phyloP scores from a whole-genome alignment of 768 basidiomycete genomes.

The Tephrocybe rancida region DNA sequence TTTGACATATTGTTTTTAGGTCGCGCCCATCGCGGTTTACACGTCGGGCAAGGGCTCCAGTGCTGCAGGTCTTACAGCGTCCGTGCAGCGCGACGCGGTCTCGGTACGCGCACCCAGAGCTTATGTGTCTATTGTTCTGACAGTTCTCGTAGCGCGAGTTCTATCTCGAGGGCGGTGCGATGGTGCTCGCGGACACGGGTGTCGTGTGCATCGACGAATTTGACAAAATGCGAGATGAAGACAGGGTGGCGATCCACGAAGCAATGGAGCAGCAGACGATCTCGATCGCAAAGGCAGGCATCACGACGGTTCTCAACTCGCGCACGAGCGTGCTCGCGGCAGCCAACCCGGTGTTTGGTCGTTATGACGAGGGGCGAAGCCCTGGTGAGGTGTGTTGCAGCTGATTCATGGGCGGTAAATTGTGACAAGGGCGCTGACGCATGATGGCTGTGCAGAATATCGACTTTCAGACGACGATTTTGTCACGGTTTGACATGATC shows the following conservation, averaged over 20 bases:
- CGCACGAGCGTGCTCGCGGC: constrained; percentile 95
- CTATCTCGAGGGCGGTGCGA: constrained; percentile 98
- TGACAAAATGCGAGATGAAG: constrained; percentile 99
- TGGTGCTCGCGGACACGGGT: constrained; percentile 98
- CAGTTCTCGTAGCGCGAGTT: constrained; percentile 80
- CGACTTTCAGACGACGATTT: constrained; percentile 96
- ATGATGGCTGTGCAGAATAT: constrained; percentile 64
- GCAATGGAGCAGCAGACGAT: constrained; percentile 99
- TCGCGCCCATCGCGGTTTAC: constrained; percentile 97
- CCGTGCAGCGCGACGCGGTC: constrained; percentile 90
- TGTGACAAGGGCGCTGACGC: constrained; percentile 1
- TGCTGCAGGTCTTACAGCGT: constrained; percentile 97
- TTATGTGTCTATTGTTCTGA: constrained; percentile 6
- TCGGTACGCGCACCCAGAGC: constrained; percentile 58
- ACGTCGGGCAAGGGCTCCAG: constrained; percentile 98
- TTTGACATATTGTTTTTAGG: constrained; percentile 43
- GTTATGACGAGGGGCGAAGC: constrained; percentile 95
- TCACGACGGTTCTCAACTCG: constrained; percentile 96
- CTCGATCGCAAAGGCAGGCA: constrained; percentile 98
- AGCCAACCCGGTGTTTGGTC: constrained; percentile 96
- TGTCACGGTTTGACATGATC: constrained; percentile 99
- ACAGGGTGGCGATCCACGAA: constrained; percentile 98
- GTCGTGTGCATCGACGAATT: constrained; percentile 99
- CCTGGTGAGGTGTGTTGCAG: constrained; percentile 76
- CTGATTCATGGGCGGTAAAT: not conserved